Conservation (phyloP, 495 filamentous ascomycete species). For the Hypoxylon crocopeplum region DNA sequence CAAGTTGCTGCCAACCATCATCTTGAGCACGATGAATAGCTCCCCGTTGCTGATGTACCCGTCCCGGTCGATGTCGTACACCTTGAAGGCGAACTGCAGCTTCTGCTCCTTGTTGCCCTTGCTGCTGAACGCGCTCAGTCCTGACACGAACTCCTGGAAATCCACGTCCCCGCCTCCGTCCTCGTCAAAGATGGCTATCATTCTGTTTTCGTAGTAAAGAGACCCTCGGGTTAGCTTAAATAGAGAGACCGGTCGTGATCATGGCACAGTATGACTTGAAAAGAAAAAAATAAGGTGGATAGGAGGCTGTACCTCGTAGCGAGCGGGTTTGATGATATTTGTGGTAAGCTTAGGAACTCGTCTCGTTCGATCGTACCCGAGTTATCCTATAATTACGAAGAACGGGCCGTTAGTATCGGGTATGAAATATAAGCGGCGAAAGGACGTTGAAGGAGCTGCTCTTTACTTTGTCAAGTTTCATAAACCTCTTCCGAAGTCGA, state of each 20-base stretch:
- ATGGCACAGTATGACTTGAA: too few relatives aligned
- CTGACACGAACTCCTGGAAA: conserved; percentile 98
- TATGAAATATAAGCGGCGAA: not conserved
- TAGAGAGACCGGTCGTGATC: too few relatives aligned
- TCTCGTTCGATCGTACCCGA: conserved; percentile 98
- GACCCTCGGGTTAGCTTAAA: too few relatives aligned
- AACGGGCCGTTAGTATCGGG: not conserved
- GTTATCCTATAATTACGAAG: conserved; percentile 70
- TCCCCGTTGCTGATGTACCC: conserved; percentile 99
- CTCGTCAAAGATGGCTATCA: conserved; percentile 99
- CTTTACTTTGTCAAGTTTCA: conserved; percentile 96
- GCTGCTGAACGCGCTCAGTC: conserved; percentile 91
- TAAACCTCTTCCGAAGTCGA: conserved; percentile 92
- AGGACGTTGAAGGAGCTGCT: not conserved
- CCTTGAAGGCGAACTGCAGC: conserved; percentile 96
- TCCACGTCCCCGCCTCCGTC: conserved; percentile 98
- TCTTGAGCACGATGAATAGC: conserved; percentile 99
- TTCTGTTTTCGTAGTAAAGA: conserved; percentile 58
- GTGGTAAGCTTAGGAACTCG: conserved; percentile 95
- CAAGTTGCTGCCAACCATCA: conserved; percentile 99
- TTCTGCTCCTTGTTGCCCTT: conserved; percentile 99
- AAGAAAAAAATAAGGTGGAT: not conserved
- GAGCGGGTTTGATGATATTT: conserved; percentile 97
- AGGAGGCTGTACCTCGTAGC: conserved; percentile 76
- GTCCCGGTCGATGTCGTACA: conserved; percentile 99